Base-by-base conservation (phyloP, 768 basidiomycete genomes). In the Podaxis sp. region DNA sequence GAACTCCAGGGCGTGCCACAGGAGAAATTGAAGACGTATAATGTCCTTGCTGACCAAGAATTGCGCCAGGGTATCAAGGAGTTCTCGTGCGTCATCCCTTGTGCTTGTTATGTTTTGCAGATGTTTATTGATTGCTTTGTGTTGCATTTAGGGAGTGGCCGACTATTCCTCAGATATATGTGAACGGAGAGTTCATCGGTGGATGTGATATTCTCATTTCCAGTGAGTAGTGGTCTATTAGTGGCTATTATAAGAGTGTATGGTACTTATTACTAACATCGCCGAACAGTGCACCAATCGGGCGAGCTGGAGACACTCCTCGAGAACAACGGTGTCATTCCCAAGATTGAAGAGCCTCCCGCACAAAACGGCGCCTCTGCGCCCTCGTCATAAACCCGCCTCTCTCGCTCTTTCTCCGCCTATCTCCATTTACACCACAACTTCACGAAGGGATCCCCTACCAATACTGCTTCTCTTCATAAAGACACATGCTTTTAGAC, bases 171-270 rank as follows among this genome's bases (percentile, higher is more conserved):
- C 96, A 99, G 73, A 74, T 99, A 12, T 99, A 96, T 70, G 82
- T 99, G 39, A 88, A 92, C 59, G 96, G 96, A 4, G 95, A 97
- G 73, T 99, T 99, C 70, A 82, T 99, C 46, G 96, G 96, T 36
- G 97, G 96, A 58, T 97, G 96, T 74, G 96, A 99, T 77, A 98
- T 99, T 68, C 77, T 98, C 22, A 74, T 98, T 28, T 84, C 87
- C 66, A 97, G 94, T 95, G 70, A 77, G 94, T 87, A 17, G 63
- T 62, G 61, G 22, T 61, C 55, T 33, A 42, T 63, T 48, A 49
- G 24, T 57, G 36, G 26, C 24, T 56, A 24, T 62, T 55, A 55
- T 55, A 19, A 15, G 33, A 12, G 12, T 48, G 36, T 62, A 55
- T 19, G 28, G 17, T 55, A 62, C 26, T 55, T 24, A 55, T 62